Percentiles rank a stretch among this genome's conserved stretches.
phyloP scores from a whole-genome alignment of 2,329 filamentous ascomycete genomes.

The Fonsecaea nubica region DNA sequence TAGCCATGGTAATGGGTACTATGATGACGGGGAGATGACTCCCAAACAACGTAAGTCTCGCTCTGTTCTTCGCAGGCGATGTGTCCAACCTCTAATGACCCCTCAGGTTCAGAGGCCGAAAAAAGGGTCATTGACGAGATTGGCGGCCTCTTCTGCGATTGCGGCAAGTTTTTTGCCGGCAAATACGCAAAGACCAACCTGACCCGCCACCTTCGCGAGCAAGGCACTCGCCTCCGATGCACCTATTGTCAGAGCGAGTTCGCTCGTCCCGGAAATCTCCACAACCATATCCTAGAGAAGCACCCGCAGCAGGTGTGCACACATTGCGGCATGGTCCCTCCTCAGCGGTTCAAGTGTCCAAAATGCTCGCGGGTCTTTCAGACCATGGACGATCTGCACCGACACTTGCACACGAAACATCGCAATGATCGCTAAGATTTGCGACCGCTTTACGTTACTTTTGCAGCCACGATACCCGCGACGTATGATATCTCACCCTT shows the following conservation, averaged over 20 bases:
- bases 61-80: background rate
- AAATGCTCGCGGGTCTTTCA: background rate
- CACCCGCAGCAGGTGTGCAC: background rate
- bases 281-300: background rate
- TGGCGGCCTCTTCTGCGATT: background rate
- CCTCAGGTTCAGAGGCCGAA: background rate
- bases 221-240: background rate
- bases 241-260: background rate
- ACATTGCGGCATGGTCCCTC: background rate
- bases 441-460: background rate
- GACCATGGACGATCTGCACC: background rate
- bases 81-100: background rate
- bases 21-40: background rate
- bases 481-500: too few species aligned
- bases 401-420: background rate
- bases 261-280: background rate
- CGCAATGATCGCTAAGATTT: background rate
- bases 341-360: background rate
- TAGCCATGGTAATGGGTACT: background rate
- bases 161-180: background rate
- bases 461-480: background rate
- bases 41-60: constrained; percentile 1
- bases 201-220: background rate
- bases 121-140: background rate
- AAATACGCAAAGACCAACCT: background rate